Evolutionary conservation across 1,284 basidiomycete species (phyloP), one percentile per base, ranked within the genome.

Genomic region (Violaceomyces palustris): DNA sequence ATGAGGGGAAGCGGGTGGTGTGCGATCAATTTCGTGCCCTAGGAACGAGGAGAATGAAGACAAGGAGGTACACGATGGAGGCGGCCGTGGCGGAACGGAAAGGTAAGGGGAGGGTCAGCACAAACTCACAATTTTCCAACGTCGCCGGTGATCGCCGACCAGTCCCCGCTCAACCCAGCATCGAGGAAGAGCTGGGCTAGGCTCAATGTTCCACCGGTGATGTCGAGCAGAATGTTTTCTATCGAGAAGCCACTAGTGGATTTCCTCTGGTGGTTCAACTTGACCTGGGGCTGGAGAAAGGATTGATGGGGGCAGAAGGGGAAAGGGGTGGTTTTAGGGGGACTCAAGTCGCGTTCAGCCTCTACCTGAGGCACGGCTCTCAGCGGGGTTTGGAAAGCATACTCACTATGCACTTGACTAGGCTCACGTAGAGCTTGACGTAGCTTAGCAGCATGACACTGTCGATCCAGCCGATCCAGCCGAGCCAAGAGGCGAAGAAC

Each of bases 191-290:
- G 45, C 31, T 75, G 74, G 0, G 54, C 30, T 3, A 73, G 38
- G 3, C 64, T 69, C 1, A 76, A 53, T 1, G 64, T 9, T 3
- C 75, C 75, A 8, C 75, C 75, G 0, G 61, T 60, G 0, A 73
- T 48, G 23, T 76, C 75, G 14, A 76, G 55, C 4, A 75, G 24
- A 25, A 76, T 72, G 45, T 75, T 75, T 32, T 66, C 61, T 27
- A 77, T 74, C 10, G 57, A 64, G 62, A 75, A 77, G 1, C 76
- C 75, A 6, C 60, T 58, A 0, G 75, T 74, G 10, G 60, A 67
- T 46, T 72, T 68, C 2, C 76, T 58, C 14, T 50, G 33, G 18
- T 44, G 65, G 36, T 77, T 77, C 24, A 75, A 46, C 21, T 39
- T 49, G 11, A 74, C 71, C 50, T 75, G 61, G 9, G 55, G 60